These are phyloP conservation scores for Stromatinia cepivora DNA, from an alignment of 2,329 filamentous ascomycete species.

Conservation along the genomic window DNA sequence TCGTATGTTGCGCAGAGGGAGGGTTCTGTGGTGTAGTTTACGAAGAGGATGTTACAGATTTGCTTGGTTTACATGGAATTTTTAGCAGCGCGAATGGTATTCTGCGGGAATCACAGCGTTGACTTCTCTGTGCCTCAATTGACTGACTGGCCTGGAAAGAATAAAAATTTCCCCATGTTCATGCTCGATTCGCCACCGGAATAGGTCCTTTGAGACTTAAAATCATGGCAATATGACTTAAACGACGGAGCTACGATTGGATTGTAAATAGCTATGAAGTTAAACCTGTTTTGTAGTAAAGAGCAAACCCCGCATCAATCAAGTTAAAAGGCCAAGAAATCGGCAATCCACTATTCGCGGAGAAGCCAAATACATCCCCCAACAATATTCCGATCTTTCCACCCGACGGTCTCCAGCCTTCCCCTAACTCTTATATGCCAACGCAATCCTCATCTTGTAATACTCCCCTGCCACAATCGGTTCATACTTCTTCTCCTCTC, in stretches of 20 bases:
- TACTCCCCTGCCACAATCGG: slow-evolving; percentile 41
- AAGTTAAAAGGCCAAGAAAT: neutral
- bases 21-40: neutral
- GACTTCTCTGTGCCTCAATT: too few relatives aligned
- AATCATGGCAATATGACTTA: too few relatives aligned
- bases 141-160: too few relatives aligned
- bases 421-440: slow-evolving; percentile 30
- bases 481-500: slow-evolving; percentile 51
- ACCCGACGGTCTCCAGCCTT: too few relatives aligned
- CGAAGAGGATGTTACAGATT: neutral
- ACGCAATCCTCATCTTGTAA: slow-evolving; percentile 32
- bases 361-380: too few relatives aligned
- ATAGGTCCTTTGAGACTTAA: too few relatives aligned
- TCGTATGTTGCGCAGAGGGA: neutral
- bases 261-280: neutral
- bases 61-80: too few relatives aligned
- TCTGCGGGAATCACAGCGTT: fast-evolving
- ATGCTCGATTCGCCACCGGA: too few relatives aligned
- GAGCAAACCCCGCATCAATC: neutral
- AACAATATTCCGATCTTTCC: neutral
- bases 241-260: neutral
- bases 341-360: too few relatives aligned
- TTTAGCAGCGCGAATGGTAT: too few relatives aligned
- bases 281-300: fast-evolving
- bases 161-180: too few relatives aligned